Evolutionary conservation across 768 basidiomycete species (phyloP), one percentile per base, ranked within the genome.

Genomic region (Candolleomyces eurysporus): DNA sequence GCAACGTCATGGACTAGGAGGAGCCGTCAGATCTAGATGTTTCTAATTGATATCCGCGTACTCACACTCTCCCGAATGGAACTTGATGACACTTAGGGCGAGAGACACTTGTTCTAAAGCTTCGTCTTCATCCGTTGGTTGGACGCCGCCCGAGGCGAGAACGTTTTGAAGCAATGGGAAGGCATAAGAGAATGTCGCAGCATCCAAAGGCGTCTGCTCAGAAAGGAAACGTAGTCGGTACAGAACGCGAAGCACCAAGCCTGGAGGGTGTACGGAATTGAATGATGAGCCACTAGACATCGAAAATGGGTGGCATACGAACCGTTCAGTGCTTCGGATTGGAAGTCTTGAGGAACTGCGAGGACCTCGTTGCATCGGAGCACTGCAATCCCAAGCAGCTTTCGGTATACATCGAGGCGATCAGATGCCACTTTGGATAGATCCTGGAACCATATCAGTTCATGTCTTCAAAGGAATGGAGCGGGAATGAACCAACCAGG

Each of bases 371-470:
- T 74, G 63, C 86, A 86, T 58, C 97, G 82, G 48, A 98, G 77
- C 1, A 92, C 90, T 0, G 96, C 94, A 40, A 97, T 82, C 5
- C 91, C 93, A 5, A 95, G 76, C 86, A 91, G 92, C 49, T 79
- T 79, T 10, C 86, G 73, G 66, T 90, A 82, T 2, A 78, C 80
- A 14, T 85, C 89, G 11, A 98, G 74, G 17, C 94, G 83, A 17
- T 87, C 87, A 0, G 94, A 91, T 61, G 87, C 88, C 63, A 87
- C 86, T 51, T 82, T 76, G 0, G 90, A 85, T 30, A 97, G 76
- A 8, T 82, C 78, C 92, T 94, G 68, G 32, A 62, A 30, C 48
- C 16, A 31, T 26, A 31, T 7, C 13, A 60, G 17, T 48, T 10
- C 22, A 57, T 51, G 48, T 17, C 4, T 43, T 43, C 22, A 32